Conservation (phyloP, 176 grass and related monocot species). For the Elaeis guineensis region DNA sequence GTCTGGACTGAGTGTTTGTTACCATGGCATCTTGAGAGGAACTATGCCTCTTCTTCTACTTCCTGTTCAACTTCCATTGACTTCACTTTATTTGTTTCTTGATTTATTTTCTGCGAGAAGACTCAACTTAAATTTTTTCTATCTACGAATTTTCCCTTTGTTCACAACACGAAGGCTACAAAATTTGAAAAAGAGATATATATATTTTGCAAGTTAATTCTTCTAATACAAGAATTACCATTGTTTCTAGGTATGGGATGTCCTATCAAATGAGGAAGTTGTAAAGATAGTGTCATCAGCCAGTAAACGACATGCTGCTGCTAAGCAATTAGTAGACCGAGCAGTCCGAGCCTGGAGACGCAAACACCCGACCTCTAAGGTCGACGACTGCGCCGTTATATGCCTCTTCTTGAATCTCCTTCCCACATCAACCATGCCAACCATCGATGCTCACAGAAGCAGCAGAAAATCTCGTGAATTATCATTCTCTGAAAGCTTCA, state of each 20-base stretch:
- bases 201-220: too few species aligned
- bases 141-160: too few species aligned
- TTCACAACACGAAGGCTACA: too few species aligned
- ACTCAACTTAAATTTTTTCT: too few species aligned
- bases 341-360: constrained; percentile 60
- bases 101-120: too few species aligned
- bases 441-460: not conserved
- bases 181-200: too few species aligned
- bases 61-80: too few species aligned
- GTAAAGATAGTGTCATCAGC: constrained; percentile 49
- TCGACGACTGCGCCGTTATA: constrained; percentile 67
- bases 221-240: too few species aligned
- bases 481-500: constrained; percentile 40
- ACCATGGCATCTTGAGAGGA: too few species aligned
- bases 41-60: too few species aligned
- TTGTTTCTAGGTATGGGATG: constrained; percentile 69
- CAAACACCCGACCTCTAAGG: constrained; percentile 63
- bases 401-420: constrained; percentile 56
- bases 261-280: constrained; percentile 71
- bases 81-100: too few species aligned
- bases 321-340: constrained; percentile 41
- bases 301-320: constrained; percentile 32
- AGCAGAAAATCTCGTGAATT: constrained; percentile 1
- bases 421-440: not conserved
- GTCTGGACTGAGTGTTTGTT: too few species aligned